Base-by-base conservation (phyloP, 1,139 yeast genomes). In the Nematodospora anomalae region DNA sequence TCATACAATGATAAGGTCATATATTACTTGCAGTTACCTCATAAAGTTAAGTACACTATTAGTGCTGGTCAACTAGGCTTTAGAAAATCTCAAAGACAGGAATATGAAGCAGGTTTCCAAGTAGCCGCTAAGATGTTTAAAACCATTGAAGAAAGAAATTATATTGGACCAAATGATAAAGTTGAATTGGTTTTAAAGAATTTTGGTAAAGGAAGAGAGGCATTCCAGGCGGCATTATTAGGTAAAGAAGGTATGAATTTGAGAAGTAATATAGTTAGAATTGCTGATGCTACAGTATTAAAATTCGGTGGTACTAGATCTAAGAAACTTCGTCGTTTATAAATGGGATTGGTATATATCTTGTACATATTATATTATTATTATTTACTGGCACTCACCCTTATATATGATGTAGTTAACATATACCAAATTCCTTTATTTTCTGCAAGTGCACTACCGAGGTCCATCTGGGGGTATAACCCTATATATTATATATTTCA, bases 21-120 rank as follows among this genome's bases (percentile, higher is more conserved):
- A 41, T 86, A 88, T 58, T 82, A 83, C 60, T 69, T 88, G 52
- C 80, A 84, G 47, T 77, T 90, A 37, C 95, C 89, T 21, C 94
- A 89, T 58, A 84, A 79, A 46, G 81, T 83, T 30, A 74, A 78
- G 48, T 59, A 83, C 37, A 77, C 83, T 28, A 66, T 86, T 36
- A 73, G 83, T 16, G 83, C 90, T 0, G 94, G 94, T 35, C 76
- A 74, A 54, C 64, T 83, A 41, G 94, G 94, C 5, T 84, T 83
- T 61, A 75, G 86, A 53, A 83, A 83, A 55, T 77, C 86, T 7
- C 85, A 83, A 41, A 76, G 96, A 63, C 87, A 95, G 37, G 96
- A 89, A 59, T 87, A 87, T 55, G 98, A 90, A 63, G 97, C 96
- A 1, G 86, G 84, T n/a, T 89, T 84, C 69, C 96, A 89, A 57